A percentile compares a stretch with the other conserved stretches of the same genome.
phyloP scores from a whole-genome alignment of 2,329 filamentous ascomycete species.

The Ophiostoma populinum region DNA sequence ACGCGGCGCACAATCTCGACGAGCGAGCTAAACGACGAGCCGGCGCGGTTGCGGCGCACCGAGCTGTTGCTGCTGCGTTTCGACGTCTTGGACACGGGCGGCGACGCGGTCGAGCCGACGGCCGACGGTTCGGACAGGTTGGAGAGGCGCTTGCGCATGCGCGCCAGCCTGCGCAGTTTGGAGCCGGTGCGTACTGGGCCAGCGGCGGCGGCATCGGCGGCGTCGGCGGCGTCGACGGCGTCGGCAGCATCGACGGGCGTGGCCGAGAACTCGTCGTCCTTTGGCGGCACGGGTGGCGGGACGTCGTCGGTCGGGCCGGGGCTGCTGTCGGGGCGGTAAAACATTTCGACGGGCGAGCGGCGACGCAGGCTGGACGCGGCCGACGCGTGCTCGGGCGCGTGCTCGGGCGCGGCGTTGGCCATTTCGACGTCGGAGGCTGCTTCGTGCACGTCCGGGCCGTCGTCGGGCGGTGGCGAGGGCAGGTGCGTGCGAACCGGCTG shows the following conservation, averaged over 20 bases:
- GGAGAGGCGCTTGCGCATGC: slow-evolving; percentile 19
- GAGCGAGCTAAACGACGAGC: slow-evolving; percentile 44
- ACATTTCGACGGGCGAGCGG: slow-evolving; percentile 18
- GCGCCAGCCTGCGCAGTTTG: slow-evolving; percentile 6
- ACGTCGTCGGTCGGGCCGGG: slow-evolving; percentile 13
- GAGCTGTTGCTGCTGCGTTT: slow-evolving; percentile 27
- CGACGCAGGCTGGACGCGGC: slow-evolving; percentile 2
- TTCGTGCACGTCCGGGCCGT: neutral
- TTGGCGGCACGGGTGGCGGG: neutral
- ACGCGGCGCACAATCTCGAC: slow-evolving; percentile 48
- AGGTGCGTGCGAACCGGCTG: neutral
- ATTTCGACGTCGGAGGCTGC: neutral
- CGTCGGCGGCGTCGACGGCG: slow-evolving; percentile 1
- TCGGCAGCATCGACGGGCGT: no score
- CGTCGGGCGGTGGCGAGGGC: slow-evolving; percentile 3
- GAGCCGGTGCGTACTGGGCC: slow-evolving; percentile 7
- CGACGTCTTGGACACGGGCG: slow-evolving; percentile 21
- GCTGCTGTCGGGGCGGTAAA: slow-evolving; percentile 31
- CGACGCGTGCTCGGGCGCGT: no score
- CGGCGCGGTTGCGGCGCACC: slow-evolving; percentile 18
- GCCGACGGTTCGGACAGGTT: slow-evolving; percentile 22
- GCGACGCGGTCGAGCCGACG: neutral
- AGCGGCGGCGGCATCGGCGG: slow-evolving; percentile 7
- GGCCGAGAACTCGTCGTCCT: no score
- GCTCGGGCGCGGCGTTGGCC: neutral